Evolutionary conservation across 2,329 filamentous ascomycete genomes (phyloP), one percentile per base, ranked within the genome.

Genomic region (Diaporthe ilicicola): DNA sequence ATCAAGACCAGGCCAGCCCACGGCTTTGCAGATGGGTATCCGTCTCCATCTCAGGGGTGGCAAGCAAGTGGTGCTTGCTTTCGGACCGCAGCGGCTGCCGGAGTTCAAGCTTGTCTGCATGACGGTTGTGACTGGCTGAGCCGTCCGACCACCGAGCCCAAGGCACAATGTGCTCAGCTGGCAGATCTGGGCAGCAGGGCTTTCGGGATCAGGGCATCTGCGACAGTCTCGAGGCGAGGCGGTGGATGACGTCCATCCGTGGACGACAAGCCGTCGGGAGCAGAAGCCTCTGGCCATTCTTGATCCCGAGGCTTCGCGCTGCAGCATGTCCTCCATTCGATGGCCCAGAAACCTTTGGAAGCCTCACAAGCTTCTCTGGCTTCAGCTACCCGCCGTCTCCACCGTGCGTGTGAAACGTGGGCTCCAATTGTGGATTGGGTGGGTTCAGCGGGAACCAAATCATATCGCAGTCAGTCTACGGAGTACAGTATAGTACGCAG

Each of bases 1-100:
- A 77, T 77, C 75, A 75, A 65, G 53, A 39, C 24, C 53, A 27
- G 37, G 44, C 34, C 59, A 39, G 44, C 66, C 54, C 55, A 59
- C 51, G 51, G 42, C 55, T 39, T 32, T 67, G 62, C 53, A 62
- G 53, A 62, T 53, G 54, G 59, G 50, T 59, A 55, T 44, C 62
- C 61, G 55, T 61, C 54, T 54, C 65, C 56, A 64, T 29, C 56
- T 48, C 65, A 44, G 50, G 42, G 53, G 51, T 29, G 66, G 54
- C 42, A 48, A 42, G 53, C 27, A 48, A 24, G 42, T 59, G 42
- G 53, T 46, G 29, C 39, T 55, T 59, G 66, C n/a, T 55, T 68
- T 39, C 32, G 59, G 59, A 37, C 42, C 54, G 61, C 29, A 46
- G 54, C 66, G 50, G 37, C 55, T 56, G 48, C 66, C 65, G 39